Base-by-base conservation (phyloP, 257 asterid species). In the Nicotiana tabacum region DNA sequence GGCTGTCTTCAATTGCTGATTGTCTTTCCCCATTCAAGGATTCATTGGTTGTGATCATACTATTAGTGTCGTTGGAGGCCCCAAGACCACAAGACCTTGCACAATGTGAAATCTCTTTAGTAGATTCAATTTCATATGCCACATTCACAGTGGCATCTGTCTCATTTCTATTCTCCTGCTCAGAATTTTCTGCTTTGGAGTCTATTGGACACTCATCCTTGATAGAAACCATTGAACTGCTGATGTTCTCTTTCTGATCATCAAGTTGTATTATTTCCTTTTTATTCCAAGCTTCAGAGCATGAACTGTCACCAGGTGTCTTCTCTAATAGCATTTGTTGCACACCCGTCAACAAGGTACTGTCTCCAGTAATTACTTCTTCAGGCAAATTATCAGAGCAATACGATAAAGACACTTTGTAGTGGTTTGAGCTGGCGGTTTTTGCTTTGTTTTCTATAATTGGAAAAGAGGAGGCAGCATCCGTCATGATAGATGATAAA, bases 291-390 rank as follows among this genome's bases (percentile, higher is more conserved):
- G 85, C 55, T 81, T 77, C 83, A 69, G 39, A 35, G 80, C 46
- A 84, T 81, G 78, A 39, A 85, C 80, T 58, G 81, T 88, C 83
- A 74, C 66, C 57, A 81, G 33, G 32, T 60, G 80, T 61, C 79
- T 83, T 86, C 46, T 88, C 89, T 80, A 81, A 60, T 69, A 82
- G 37, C 83, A 65, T 82, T 43, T 83, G 82, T 74, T 79, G 85
- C 77, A 68, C 82, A 80, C 68, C 86, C 81, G 84, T 89, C 78
- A 82, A 30, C 33, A 85, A 43, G 57, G 74, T 58, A 81, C 82
- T 83, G 30, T 83, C 85, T 57, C 85, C 84, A 70, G 64, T 80
- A 51, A 81, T 55, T 84, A 56, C 80, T 82, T 85, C 88, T 83
- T 84, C 88, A 81, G 74, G 81, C 51, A 58, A 82, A 69, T 58